Evolutionary conservation across 805 yeast species (phyloP), one percentile per base, ranked within the genome.

Genomic region (Myxozyma neotropica): DNA sequence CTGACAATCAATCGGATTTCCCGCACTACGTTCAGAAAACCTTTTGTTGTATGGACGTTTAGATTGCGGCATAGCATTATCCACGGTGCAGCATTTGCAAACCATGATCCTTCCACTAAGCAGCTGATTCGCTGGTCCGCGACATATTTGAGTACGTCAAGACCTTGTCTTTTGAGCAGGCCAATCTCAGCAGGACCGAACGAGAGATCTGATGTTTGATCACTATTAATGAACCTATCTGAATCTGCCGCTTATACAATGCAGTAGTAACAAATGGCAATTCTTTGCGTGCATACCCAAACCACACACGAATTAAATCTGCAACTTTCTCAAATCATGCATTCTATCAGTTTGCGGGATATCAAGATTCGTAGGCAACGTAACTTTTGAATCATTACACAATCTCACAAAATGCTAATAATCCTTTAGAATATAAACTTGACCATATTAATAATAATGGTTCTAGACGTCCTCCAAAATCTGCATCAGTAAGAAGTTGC

Each of bases 101-200:
- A 60, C 64, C 64, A 60, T 2, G 61, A 46, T 15, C 64, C 63
- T 4, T 53, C 24, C 12, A 47, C 10, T 13, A 60, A 35, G n/a
- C 58, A 56, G 10, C 23, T 21, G 19, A 60, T 17, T 5, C 64
- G 55, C 45, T 60, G 64, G 10, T 48, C 50, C 8, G 23, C 15
- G 5, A 60, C 55, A 21, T 21, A 51, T 4, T 57, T 50, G 3
- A 57, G 10, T 4, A 49, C 53, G 5, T 53, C 58, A 15, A 23
- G 39, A 7, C 40, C 6, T 23, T 44, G 44, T n/a, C 57, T 43
- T n/a, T 23, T 45, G 33, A 59, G 52, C n/a, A 19, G 2, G 1
- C 3, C 8, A 6, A 55, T 23, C 26, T 58, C 56, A 19, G 46
- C 43, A 2, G 58, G 53, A 19, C 38, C 59, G 26, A 55, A 44